These are phyloP conservation scores for Solanum hybrid DNA, from an alignment of 305 asterid genomes.

Conservation along the genomic window DNA sequence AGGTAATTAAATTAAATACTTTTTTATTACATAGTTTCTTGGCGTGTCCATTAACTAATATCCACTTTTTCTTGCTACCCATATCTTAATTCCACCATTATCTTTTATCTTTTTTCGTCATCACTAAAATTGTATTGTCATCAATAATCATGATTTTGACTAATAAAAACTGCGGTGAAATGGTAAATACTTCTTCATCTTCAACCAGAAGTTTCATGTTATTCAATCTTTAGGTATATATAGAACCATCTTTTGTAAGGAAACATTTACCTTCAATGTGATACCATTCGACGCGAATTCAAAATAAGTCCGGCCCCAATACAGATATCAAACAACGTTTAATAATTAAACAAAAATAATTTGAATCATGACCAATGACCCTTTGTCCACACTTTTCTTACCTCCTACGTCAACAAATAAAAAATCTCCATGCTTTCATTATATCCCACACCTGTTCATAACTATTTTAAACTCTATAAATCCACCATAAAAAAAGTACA, in stretches of 20 bases:
- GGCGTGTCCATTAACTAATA: constrained; percentile 50
- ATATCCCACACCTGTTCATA: constrained; percentile 12
- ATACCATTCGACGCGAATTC: fast-evolving
- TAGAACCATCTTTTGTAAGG: neutral
- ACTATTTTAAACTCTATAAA: constrained; percentile 5
- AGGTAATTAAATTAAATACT: neutral
- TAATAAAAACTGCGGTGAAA: neutral
- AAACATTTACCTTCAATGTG: neutral
- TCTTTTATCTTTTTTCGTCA: neutral
- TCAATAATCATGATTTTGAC: neutral
- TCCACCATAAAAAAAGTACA: neutral
- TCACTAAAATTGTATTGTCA: constrained; percentile 14
- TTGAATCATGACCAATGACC: neutral
- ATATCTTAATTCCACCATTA: constrained; percentile 1
- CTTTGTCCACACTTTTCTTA: constrained; percentile 38
- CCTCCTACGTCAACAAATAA: constrained; percentile 40
- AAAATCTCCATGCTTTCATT: neutral
- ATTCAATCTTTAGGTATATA: neutral
- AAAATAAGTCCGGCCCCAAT: fast-evolving
- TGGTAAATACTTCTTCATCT: neutral
- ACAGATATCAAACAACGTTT: fast-evolving
- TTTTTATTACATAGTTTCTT: constrained; percentile 21
- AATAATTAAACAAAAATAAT: neutral
- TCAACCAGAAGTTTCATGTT: neutral
- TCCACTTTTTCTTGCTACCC: constrained; percentile 19